Base-by-base conservation (phyloP, 192 early-diverging fungal genomes). In the Gamsiella multidivaricata region DNA sequence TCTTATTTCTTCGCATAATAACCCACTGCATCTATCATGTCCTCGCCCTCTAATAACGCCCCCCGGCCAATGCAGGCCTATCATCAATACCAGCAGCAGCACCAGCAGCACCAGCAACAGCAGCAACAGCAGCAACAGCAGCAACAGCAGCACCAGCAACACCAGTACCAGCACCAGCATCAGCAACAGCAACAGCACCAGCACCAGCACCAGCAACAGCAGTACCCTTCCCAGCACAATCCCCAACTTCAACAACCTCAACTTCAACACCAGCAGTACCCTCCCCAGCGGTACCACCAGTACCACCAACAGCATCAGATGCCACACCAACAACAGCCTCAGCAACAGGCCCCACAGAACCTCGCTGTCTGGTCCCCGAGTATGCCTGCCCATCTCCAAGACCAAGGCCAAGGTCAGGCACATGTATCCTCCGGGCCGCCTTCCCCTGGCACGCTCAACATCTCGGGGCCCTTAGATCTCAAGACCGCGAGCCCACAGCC, bases 401-500 rank as follows among this genome's bases (percentile, higher is more conserved):
- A n/a, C n/a, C n/a, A n/a, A n/a, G n/a, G n/a, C n/a, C n/a, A n/a
- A n/a, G n/a, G n/a, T n/a, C n/a, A n/a, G n/a, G n/a, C n/a, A n/a
- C n/a, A n/a, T n/a, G n/a, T n/a, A n/a, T n/a, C n/a, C n/a, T n/a
- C n/a, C n/a, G n/a, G n/a, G 7, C 52, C 55, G 26, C 34, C 65
- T 2, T 14, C 59, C 5, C 41, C 65, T 12, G 43, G n/a, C 20
- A 53, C 58, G 23, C 34, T 57, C 53, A 64, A 54, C 18, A 69
- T 78, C 58, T 78, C 74, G 1, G 74, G 74, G 18, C 74, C 65
- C 15, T 54, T 69, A 12, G 65, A 69, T 52, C 74, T 78, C 53
- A 67, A 61, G 60, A 68, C 73, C 25, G 34, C 49, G 41, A 51
- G 57, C 26, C 51, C 58, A 8, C 57, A 39, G 14, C 73, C 73